phyloP scores from a whole-genome alignment of 352 stramenopile species.

The Phytopythium boreale region DNA sequence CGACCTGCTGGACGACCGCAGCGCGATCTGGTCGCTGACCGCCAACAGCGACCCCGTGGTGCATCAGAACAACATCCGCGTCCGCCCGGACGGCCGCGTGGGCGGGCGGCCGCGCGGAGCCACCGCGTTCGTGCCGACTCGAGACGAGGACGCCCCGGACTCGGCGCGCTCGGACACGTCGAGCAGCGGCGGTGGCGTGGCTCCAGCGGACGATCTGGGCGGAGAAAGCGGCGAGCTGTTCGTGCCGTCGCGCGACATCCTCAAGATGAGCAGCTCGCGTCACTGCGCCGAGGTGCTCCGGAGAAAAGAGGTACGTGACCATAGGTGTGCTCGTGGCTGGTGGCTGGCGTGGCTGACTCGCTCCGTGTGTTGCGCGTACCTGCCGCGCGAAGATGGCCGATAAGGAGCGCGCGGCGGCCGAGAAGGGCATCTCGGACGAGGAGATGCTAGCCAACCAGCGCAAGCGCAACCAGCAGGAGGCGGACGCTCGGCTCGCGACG shows the following conservation, averaged over 20 bases:
- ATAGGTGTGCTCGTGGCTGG: background rate
- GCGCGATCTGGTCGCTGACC: conserved; percentile 56
- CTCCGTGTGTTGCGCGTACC: conserved; percentile 6
- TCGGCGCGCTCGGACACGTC: conserved; percentile 49
- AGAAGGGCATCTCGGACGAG: conserved; percentile 82
- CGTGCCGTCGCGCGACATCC: conserved; percentile 74
- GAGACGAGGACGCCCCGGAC: conserved; percentile 35
- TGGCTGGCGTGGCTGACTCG: background rate
- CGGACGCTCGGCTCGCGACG: conserved; percentile 61
- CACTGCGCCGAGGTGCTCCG: conserved; percentile 78
- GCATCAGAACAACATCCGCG: conserved; percentile 80
- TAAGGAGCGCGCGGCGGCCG: conserved; percentile 71
- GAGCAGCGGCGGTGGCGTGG: conserved; percentile 23
- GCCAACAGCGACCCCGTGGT: conserved; percentile 68
- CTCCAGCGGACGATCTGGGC: conserved; percentile 25
- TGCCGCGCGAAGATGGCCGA: conserved; percentile 54
- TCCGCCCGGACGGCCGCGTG: conserved; percentile 29
- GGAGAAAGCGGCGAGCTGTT: conserved; percentile 28
- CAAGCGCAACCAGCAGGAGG: conserved; percentile 72
- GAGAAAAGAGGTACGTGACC: conserved; percentile 63
- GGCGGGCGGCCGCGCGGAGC: background rate
- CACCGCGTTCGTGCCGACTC: conserved; percentile 11
- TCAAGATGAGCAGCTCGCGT: conserved; percentile 85
- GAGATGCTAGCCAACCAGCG: conserved; percentile 77
- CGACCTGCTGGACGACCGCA: conserved; percentile 52